These are phyloP conservation scores for Benincasa hispida DNA, from an alignment of 306 rosid genomes.

Conservation along the genomic window DNA sequence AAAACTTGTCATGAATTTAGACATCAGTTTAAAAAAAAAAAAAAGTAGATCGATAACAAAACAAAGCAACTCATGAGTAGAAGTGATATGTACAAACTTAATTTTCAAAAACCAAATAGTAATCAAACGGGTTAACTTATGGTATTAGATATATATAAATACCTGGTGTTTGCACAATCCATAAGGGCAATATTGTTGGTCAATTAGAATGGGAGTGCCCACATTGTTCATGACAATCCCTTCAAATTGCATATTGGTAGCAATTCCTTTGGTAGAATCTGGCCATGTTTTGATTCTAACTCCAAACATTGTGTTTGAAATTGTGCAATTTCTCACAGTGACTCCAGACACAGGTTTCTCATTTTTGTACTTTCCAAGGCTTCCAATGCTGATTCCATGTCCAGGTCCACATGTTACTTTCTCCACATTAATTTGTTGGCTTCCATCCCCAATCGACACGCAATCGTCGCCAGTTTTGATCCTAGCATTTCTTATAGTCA, in stretches of 20 bases:
- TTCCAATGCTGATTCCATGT: constrained; percentile 41
- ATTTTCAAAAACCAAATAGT: too few species aligned
- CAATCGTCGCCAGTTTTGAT: constrained; percentile 38
- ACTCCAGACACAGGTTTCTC: constrained; percentile 12
- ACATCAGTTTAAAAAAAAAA: too few species aligned
- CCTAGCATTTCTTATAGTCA: constrained; percentile 13
- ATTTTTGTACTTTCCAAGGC: constrained; percentile 14
- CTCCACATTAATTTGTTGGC: constrained; percentile 2
- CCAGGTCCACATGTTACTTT: constrained; percentile 32
- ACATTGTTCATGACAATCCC: constrained; percentile 10
- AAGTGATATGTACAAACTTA: too few species aligned
- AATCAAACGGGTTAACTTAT: too few species aligned
- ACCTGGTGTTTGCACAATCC: not conserved
- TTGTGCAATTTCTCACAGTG: not conserved
- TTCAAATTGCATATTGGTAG: constrained; percentile 11
- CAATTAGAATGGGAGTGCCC: constrained; percentile 12
- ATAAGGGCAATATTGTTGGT: constrained; percentile 9
- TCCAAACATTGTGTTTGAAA: constrained; percentile 6
- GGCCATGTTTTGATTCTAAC: constrained; percentile 20
- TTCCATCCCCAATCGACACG: constrained; percentile 39
- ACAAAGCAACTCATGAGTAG: too few species aligned
- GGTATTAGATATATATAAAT: not conserved
- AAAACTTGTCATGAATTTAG: too few species aligned
- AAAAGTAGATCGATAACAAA: too few species aligned
- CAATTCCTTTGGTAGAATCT: not conserved